Percentiles rank a stretch among this genome's conserved stretches.
phyloP scores from a whole-genome alignment of 805 yeast genomes.

The Cyberlindnera sargentensis region DNA sequence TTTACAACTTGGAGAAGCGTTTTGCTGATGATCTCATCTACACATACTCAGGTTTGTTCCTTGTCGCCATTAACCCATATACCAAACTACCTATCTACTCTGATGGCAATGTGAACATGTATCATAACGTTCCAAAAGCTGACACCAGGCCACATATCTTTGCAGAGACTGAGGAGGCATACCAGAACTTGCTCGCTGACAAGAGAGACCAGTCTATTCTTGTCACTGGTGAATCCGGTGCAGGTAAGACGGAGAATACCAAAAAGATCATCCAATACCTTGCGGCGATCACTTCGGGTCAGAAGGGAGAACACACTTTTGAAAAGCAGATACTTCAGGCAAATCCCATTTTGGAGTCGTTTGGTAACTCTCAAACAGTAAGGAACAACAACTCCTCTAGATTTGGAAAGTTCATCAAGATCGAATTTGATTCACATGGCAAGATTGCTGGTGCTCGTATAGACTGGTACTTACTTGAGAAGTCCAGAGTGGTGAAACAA shows the following conservation, averaged over 20 bases:
- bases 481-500: conserved; percentile 84
- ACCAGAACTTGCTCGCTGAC: conserved; percentile 61
- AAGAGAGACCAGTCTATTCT: conserved; percentile 79
- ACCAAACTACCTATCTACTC: conserved; percentile 65
- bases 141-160: conserved; percentile 79
- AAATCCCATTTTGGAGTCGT: conserved; percentile 91
- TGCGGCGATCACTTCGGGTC: conserved; percentile 57
- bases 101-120: conserved; percentile 45
- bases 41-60: conserved; percentile 90
- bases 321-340: conserved; percentile 87
- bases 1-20: conserved; percentile 72
- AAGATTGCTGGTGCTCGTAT: conserved; percentile 82
- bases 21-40: conserved; percentile 75
- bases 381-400: conserved; percentile 92
- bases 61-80: conserved; percentile 95
- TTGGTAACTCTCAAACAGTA: conserved; percentile 95
- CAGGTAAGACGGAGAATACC: conserved; percentile 97
- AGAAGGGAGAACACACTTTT: conserved; percentile 33
- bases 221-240: conserved; percentile 99
- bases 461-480: conserved; percentile 90
- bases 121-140: conserved; percentile 40
- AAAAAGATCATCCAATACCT: conserved; percentile 90
- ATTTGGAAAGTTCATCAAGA: conserved; percentile 92
- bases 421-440: conserved; percentile 60
- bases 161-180: conserved; percentile 84